Conservation (phyloP, 257 asterid genomes). For the Pogostemon cablin region DNA sequence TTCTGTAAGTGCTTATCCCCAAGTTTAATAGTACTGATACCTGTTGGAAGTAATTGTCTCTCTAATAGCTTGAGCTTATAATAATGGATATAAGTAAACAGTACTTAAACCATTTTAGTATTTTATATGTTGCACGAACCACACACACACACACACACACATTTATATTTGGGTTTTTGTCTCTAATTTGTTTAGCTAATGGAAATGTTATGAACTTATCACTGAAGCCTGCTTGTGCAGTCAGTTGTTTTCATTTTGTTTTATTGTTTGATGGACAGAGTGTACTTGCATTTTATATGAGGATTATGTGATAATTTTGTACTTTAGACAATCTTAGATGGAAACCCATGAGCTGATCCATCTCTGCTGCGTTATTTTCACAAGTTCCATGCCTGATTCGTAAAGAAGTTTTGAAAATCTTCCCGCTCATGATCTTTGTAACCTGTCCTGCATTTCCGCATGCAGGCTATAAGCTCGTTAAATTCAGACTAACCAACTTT, state of each 20-base stretch:
- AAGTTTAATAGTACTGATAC: background rate
- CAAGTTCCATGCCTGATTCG: too few species aligned
- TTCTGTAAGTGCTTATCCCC: conserved; percentile 57
- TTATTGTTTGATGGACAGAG: background rate
- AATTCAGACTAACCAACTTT: background rate
- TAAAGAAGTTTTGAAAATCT: conserved; percentile 1
- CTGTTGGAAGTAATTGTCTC: too few species aligned
- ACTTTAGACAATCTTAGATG: background rate
- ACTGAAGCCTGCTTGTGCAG: conserved; percentile 12
- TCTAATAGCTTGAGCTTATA: too few species aligned
- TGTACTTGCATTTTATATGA: conserved; percentile 12
- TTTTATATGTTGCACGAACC: too few species aligned
- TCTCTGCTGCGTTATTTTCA: too few species aligned
- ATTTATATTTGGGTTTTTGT: background rate
- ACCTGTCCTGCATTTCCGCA: conserved; percentile 1
- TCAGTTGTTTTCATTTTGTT: background rate
- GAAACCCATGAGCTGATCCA: background rate
- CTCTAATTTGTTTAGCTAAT: conserved; percentile 19
- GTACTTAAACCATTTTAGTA: too few species aligned
- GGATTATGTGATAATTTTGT: conserved; percentile 2
- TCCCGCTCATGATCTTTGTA: conserved; percentile 1
- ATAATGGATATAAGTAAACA: too few species aligned
- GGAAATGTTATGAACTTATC: background rate
- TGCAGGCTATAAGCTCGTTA: conserved; percentile 9
- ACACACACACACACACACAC: too few species aligned